Conservation (phyloP, 2,329 filamentous ascomycete genomes). For the Bimuria novae-zelandiae region DNA sequence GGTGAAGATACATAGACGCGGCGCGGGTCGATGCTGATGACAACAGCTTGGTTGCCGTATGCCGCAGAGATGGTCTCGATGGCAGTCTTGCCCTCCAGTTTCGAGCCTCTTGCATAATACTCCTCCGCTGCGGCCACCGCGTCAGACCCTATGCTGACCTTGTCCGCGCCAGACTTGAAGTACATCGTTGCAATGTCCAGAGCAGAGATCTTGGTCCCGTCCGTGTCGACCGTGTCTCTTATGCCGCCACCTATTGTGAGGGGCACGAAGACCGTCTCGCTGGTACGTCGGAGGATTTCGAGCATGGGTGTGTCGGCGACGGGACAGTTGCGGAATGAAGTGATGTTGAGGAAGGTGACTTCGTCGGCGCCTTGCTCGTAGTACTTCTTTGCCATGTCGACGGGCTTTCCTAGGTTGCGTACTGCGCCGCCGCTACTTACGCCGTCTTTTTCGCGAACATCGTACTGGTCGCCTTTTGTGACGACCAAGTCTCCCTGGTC, state of each 20-base stretch:
- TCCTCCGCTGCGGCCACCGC: slow-evolving; percentile 91
- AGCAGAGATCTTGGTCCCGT: slow-evolving; percentile 83
- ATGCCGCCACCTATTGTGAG: slow-evolving; percentile 96
- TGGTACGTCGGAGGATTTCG: slow-evolving; percentile 84
- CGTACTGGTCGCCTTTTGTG: slow-evolving; percentile 98
- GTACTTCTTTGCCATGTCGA: slow-evolving; percentile 90
- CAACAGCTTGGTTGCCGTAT: slow-evolving; percentile 96
- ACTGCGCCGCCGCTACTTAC: slow-evolving; percentile 65
- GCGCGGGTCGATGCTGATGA: slow-evolving; percentile 93
- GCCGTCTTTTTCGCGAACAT: slow-evolving; percentile 84
- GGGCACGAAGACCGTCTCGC: slow-evolving; percentile 92
- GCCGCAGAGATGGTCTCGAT: slow-evolving; percentile 94
- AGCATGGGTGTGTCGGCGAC: slow-evolving; percentile 94
- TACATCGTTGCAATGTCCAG: slow-evolving; percentile 95
- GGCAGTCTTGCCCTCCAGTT: slow-evolving; percentile 78
- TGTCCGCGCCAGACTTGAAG: slow-evolving; percentile 96
- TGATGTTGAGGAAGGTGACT: slow-evolving; percentile 97
- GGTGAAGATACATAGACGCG: slow-evolving; percentile 79
- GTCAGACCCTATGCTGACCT: slow-evolving; percentile 95
- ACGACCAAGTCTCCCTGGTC: slow-evolving; percentile 94
- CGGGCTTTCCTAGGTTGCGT: slow-evolving; percentile 93
- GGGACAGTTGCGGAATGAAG: slow-evolving; percentile 93
- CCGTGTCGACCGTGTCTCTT: slow-evolving; percentile 85
- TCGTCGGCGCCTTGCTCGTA: slow-evolving; percentile 97
- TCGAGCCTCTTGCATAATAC: slow-evolving; percentile 74